Evolutionary conservation across 2,329 filamentous ascomycete genomes (phyloP).

Genomic region (Diplodia corticola): DNA sequence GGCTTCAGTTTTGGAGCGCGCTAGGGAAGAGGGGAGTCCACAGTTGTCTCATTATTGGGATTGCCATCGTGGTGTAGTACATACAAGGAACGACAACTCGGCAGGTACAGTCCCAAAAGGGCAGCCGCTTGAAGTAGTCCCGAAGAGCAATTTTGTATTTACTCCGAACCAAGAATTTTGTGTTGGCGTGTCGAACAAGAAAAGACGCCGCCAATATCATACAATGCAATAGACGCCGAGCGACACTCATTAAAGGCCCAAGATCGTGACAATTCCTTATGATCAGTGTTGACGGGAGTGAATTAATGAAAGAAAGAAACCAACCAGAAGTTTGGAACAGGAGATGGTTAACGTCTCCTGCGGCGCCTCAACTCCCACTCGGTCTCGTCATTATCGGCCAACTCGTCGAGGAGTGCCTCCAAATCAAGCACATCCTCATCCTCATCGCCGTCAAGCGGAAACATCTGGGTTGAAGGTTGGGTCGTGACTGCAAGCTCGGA

Average conservation of each 20-base stretch:
- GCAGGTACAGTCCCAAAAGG: background rate
- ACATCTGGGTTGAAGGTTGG: background rate
- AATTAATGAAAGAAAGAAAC: background rate
- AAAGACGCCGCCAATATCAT: background rate
- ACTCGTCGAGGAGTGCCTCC: constrained; percentile 13
- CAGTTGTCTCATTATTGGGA: background rate
- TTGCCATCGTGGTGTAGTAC: background rate
- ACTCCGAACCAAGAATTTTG: background rate
- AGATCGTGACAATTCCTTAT: background rate
- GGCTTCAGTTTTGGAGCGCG: no score
- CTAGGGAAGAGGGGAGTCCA: background rate
- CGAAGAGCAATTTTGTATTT: background rate
- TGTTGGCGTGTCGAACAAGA: background rate
- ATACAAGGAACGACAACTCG: background rate
- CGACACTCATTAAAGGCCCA: background rate
- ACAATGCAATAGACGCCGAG: background rate
- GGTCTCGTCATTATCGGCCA: background rate
- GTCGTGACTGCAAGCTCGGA: background rate
- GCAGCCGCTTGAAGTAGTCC: background rate
- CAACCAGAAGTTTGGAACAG: background rate
- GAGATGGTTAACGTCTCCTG: constrained; percentile 18
- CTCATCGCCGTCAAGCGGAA: background rate
- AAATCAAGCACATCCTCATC: constrained; percentile 17
- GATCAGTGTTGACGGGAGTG: background rate
- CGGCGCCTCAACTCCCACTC: constrained; percentile 25